Evolutionary conservation across 371 early-diverging fungal species (phyloP).

Genomic region (Rhizopus microsporus): DNA sequence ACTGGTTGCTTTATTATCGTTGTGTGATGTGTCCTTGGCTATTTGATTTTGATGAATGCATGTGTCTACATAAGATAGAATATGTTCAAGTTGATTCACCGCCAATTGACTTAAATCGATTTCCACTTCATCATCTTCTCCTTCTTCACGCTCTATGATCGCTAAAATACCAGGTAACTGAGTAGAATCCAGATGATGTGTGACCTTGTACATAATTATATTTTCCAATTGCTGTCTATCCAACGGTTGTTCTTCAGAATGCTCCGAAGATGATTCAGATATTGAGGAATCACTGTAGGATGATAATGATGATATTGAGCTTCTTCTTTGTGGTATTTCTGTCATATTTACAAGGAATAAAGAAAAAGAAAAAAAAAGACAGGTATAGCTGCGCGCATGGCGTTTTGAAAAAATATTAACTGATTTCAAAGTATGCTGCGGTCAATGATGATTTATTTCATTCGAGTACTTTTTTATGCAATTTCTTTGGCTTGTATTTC

Average conservation of each 20-base stretch:
- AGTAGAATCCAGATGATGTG: slow-evolving; percentile 25
- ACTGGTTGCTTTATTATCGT: background rate
- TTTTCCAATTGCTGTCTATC: slow-evolving; percentile 29
- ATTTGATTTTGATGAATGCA: slow-evolving; percentile 26
- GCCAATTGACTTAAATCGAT: slow-evolving; percentile 27
- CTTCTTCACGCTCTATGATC: slow-evolving; percentile 17
- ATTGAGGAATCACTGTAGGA: no score
- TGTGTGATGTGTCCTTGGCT: background rate
- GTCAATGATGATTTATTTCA: background rate
- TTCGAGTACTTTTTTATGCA: background rate
- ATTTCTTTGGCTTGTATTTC: background rate
- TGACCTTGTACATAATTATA: slow-evolving; percentile 28
- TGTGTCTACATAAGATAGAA: slow-evolving; percentile 30
- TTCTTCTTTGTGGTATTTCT: background rate
- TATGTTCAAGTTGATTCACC: slow-evolving; percentile 21
- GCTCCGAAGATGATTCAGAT: background rate
- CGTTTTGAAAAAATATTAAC: background rate
- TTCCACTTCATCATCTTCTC: slow-evolving; percentile 29
- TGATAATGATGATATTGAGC: no score
- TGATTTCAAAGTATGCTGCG: background rate
- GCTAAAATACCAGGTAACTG: slow-evolving; percentile 32
- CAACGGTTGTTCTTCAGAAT: slow-evolving; percentile 1
- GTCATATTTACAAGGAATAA: background rate
- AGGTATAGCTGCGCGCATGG: background rate
- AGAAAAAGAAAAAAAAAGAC: background rate